A percentile compares a stretch with the other conserved stretches of the same genome.
phyloP scores from a whole-genome alignment of 2,329 filamentous ascomycete species.

The Trichoderma sp. region DNA sequence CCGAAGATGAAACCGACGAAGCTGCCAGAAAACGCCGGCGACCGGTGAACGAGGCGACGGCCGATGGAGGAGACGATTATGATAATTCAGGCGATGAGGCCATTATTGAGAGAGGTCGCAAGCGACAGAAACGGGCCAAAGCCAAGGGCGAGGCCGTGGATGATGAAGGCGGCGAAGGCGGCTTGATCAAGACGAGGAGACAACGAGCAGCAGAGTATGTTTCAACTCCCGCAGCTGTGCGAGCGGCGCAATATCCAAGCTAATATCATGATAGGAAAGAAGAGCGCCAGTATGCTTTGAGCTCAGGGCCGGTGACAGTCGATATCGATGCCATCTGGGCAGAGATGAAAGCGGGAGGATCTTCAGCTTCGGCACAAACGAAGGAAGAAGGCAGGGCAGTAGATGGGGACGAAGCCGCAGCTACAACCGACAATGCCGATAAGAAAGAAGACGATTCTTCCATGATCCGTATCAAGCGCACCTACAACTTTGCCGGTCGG shows the following conservation, averaged over 20 bases:
- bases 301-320: conserved; percentile 64
- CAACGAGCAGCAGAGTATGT: conserved; percentile 67
- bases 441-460: conserved; percentile 37
- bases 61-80: conserved; percentile 52
- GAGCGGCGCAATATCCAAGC: not conserved
- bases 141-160: conserved; percentile 44
- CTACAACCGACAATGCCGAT: conserved; percentile 2
- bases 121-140: conserved; percentile 52
- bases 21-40: conserved; percentile 35
- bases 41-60: conserved; percentile 32
- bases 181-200: conserved; percentile 71
- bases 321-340: conserved; percentile 73
- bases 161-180: conserved; percentile 61
- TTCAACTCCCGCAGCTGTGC: not conserved
- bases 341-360: conserved; percentile 58
- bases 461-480: conserved; percentile 67
- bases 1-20: conserved; percentile 45
- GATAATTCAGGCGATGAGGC: conserved; percentile 74
- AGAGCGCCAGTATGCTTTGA: conserved; percentile 56
- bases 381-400: conserved; percentile 6
- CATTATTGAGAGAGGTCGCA: conserved; percentile 65
- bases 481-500: conserved; percentile 74
- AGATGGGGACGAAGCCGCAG: conserved; percentile 6
- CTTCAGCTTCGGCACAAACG: conserved; percentile 25
- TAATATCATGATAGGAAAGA: conserved; percentile 50